These are phyloP conservation scores for Onygenales sp. DNA, from an alignment of 2,329 filamentous ascomycete species.

Conservation along the genomic window DNA sequence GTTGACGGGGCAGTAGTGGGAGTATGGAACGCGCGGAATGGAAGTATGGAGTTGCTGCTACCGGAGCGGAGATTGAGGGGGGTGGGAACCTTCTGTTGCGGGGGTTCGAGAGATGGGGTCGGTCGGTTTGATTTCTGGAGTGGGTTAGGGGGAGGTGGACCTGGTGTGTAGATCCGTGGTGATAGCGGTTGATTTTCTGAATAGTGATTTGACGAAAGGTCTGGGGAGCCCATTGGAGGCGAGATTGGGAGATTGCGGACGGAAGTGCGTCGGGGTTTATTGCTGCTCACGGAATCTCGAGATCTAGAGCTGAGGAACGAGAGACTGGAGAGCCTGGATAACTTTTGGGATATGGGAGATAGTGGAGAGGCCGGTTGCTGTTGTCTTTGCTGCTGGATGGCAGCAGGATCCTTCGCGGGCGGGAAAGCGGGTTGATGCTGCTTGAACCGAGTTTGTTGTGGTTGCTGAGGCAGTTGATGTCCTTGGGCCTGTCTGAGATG, in stretches of 20 bases:
- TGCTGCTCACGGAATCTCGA: slow-evolving; percentile 28
- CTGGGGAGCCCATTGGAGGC: slow-evolving; percentile 41
- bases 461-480: slow-evolving; percentile 3
- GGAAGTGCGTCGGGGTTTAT: slow-evolving; percentile 35
- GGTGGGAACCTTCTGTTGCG: slow-evolving; percentile 20
- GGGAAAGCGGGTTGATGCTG: slow-evolving; percentile 8
- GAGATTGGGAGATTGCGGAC: slow-evolving; percentile 51
- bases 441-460: slow-evolving; percentile 7
- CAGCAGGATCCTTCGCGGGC: slow-evolving; percentile 7
- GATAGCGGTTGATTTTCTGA: slow-evolving; percentile 46
- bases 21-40: slow-evolving; percentile 35
- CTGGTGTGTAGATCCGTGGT: slow-evolving; percentile 47
- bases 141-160: slow-evolving; percentile 46
- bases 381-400: slow-evolving; percentile 4
- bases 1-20: slow-evolving; percentile 37
- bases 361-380: slow-evolving; percentile 22
- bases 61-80: slow-evolving; percentile 22
- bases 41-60: slow-evolving; percentile 27
- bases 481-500: slow-evolving; percentile 15
- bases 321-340: slow-evolving; percentile 30
- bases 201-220: slow-evolving; percentile 35
- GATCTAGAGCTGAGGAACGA: slow-evolving; percentile 33
- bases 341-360: slow-evolving; percentile 25
- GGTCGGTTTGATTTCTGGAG: slow-evolving; percentile 13
- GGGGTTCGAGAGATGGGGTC: slow-evolving; percentile 17